Evolutionary conservation across 2,329 filamentous ascomycete species (phyloP).

Genomic region (Colletotrichum kahawae): DNA sequence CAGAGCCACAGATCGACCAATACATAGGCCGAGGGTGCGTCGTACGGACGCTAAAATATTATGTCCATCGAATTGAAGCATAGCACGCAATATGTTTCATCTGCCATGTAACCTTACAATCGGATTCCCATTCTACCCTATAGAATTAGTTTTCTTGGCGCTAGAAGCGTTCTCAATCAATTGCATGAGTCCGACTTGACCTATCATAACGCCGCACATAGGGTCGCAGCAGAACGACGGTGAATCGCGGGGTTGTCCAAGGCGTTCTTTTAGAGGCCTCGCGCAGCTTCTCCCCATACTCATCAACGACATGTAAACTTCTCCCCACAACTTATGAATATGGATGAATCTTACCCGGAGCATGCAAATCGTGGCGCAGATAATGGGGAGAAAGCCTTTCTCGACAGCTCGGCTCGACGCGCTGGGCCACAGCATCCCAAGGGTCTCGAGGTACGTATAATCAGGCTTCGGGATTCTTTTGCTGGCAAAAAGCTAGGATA

Average conservation of each 20-base stretch:
- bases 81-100: background rate
- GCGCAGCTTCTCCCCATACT: background rate
- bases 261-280: background rate
- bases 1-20: fast-evolving
- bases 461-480: background rate
- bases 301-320: background rate
- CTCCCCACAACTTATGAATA: background rate
- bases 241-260: background rate
- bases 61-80: background rate
- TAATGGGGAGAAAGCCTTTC: background rate
- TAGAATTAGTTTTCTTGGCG: background rate
- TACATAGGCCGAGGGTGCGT: background rate
- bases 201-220: background rate
- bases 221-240: background rate
- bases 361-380: background rate
- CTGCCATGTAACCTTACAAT: background rate
- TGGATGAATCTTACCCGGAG: background rate
- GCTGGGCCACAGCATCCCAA: background rate
- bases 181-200: background rate
- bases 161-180: background rate
- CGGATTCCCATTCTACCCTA: background rate
- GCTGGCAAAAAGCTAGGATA: background rate
- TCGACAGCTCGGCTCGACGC: background rate
- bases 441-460: background rate
- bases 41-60: background rate